Evolutionary conservation across 1,284 basidiomycete species (phyloP), one percentile per base, ranked within the genome.

Genomic region (Mycosarcoma maydis): DNA sequence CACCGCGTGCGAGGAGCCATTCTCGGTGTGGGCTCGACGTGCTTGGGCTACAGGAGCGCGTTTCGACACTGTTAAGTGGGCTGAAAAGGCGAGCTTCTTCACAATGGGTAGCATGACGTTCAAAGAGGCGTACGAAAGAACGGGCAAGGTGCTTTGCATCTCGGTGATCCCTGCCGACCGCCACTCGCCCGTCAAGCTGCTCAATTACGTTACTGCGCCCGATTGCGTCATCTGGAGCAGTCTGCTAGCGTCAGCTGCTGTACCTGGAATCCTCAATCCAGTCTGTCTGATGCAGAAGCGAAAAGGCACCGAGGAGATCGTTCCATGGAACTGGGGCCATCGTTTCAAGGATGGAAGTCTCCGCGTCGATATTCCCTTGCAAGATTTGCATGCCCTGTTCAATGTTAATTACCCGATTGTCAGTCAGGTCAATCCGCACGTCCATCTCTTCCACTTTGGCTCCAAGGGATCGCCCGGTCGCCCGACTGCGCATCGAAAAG

Each of bases 401-500:
- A 92, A 83, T 61, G 94, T 96, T 59, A 97, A 94, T 67, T 90
- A 96, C 82, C 91, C 92, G 2, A 90, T 98, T 43, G 95, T 98
- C 30, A 94, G 92, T 1, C 94, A 94, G 84, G 94, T 92, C 26
- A 98, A 98, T 77, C 95, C 94, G 0, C 96, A 98, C 81, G 92
- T 98, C 11, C 95, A 98, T 82, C 78, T 98, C n/a, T 98, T 98
- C 84, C 95, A 96, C 84, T 98, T 97, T 77, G 92, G 92, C 1
- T 91, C 93, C 26, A 87, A 92, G 73, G 95, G 95, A 4, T 92
- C 93, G 0, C 92, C 94, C 3, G 95, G 95, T 24, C 90, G 90
- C 74, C 94, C 94, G 0, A 94, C 97, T 1, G 91, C 92, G 6
- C 92, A 94, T 82, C 86, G 92, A 14, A 92, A 90, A 80, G 92